These are phyloP conservation scores for Chlorella sp. DNA, from an alignment of 139 green algal species.

Conservation along the genomic window DNA sequence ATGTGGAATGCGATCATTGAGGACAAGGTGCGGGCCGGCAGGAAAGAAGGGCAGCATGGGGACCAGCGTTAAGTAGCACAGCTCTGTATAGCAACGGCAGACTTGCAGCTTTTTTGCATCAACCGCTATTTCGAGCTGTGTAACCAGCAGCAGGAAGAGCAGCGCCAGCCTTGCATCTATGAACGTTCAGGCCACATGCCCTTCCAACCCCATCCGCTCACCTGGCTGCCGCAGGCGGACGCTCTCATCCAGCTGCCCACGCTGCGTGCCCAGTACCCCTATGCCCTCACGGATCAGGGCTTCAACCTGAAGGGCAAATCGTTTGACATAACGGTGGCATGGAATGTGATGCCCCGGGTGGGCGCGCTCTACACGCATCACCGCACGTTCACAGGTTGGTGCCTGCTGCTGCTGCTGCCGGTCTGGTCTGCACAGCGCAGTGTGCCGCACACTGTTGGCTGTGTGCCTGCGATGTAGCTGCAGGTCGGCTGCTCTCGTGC, in stretches of 20 bases:
- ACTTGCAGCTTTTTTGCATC: too few species aligned
- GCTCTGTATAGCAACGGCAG: too few species aligned
- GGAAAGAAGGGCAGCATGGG: background rate
- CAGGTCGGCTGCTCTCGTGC: too few species aligned
- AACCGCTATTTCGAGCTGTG: too few species aligned
- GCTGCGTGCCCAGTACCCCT: conserved; percentile 76
- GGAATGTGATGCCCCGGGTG: conserved; percentile 87
- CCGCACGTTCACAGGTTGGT: conserved; percentile 28
- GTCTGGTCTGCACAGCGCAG: background rate
- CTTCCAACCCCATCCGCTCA: background rate
- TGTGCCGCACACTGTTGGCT: background rate
- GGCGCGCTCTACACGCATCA: conserved; percentile 45
- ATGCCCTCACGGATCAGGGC: conserved; percentile 76
- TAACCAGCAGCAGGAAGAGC: background rate
- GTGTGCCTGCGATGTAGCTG: background rate
- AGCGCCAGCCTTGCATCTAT: background rate
- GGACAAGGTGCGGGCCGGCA: conserved; percentile 48
- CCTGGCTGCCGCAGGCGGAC: conserved; percentile 46
- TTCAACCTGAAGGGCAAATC: conserved; percentile 53
- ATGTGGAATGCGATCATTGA: conserved; percentile 83
- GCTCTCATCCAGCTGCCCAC: conserved; percentile 56
- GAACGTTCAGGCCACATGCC: background rate
- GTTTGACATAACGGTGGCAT: conserved; percentile 83
- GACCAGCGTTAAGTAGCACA: background rate
- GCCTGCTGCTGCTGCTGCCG: background rate